phyloP scores from a whole-genome alignment of 176 grass and related monocot species.

The Cenchrus fungigraminus region DNA sequence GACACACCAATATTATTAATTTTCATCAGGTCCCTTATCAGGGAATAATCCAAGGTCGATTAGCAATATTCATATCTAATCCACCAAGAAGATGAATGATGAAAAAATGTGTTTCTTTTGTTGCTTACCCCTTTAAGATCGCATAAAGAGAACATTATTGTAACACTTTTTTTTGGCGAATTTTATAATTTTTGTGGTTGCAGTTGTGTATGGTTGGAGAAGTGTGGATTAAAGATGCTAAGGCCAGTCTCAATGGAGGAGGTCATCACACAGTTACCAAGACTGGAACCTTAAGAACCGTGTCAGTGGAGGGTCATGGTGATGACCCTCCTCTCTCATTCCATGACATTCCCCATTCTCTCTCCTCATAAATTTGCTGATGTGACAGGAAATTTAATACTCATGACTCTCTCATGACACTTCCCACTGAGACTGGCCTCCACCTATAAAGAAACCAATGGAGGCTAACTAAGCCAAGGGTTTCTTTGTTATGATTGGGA shows the following conservation, averaged over 20 bases:
- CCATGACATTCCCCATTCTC: no score
- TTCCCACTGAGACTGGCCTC: no score
- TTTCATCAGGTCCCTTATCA: not conserved
- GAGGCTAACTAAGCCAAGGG: not conserved
- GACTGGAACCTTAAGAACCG: no score
- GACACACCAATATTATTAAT: not conserved
- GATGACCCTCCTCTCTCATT: no score
- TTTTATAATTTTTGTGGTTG: not conserved
- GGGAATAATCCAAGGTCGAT: not conserved
- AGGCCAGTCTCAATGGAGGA: not conserved
- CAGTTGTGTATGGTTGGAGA: conserved; percentile 2
- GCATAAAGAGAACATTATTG: not conserved
- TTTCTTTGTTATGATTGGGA: not conserved
- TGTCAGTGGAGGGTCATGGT: no score
- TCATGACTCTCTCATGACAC: no score
- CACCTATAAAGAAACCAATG: not conserved
- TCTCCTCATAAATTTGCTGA: no score
- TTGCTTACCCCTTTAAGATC: conserved; percentile 1
- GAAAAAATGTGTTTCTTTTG: not conserved
- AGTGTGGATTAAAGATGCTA: not conserved
- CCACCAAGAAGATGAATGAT: not conserved
- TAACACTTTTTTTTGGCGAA: not conserved
- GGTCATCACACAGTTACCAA: no score
- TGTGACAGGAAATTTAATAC: no score
- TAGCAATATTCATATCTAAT: not conserved